Evolutionary conservation across 306 rosid genomes (phyloP).

Genomic region (Benincasa hispida): DNA sequence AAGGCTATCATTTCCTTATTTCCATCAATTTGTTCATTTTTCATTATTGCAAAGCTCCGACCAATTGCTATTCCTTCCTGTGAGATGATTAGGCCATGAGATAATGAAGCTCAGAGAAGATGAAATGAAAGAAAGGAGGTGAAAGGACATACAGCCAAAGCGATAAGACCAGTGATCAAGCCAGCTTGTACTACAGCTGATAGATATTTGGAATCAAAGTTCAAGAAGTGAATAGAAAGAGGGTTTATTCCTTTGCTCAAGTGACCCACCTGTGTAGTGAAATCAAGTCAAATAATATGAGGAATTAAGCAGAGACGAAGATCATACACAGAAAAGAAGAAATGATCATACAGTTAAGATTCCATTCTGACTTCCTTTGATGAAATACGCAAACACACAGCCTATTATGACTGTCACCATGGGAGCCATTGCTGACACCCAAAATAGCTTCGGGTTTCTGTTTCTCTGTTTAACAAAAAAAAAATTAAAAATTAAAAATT

Average conservation of each 20-base stretch:
- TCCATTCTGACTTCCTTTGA: conserved; percentile 46
- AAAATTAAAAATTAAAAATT: no score
- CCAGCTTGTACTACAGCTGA: conserved; percentile 37
- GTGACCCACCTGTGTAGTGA: conserved; percentile 50
- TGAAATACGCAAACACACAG: conserved; percentile 41
- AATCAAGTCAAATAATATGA: neutral
- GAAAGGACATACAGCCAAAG: conserved; percentile 53
- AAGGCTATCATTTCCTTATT: conserved; percentile 85
- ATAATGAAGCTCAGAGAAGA: neutral
- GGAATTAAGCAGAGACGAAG: no score
- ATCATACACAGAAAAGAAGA: neutral
- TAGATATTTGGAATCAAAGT: conserved; percentile 38
- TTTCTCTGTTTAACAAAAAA: conserved; percentile 25
- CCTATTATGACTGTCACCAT: conserved; percentile 40
- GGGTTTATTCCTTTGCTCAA: conserved; percentile 72
- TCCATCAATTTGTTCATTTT: conserved; percentile 72
- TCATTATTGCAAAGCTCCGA: conserved; percentile 60
- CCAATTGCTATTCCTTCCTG: conserved; percentile 99
- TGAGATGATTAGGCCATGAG: conserved; percentile 1
- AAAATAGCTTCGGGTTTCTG: conserved; percentile 55
- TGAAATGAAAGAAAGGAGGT: neutral
- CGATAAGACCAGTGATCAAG: conserved; percentile 39
- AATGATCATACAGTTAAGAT: conserved; percentile 43
- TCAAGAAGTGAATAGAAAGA: conserved; percentile 31
- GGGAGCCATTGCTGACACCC: conserved; percentile 77